phyloP scores from a whole-genome alignment of 83 land plant species.

The Diphasiastrum complanatum region DNA sequence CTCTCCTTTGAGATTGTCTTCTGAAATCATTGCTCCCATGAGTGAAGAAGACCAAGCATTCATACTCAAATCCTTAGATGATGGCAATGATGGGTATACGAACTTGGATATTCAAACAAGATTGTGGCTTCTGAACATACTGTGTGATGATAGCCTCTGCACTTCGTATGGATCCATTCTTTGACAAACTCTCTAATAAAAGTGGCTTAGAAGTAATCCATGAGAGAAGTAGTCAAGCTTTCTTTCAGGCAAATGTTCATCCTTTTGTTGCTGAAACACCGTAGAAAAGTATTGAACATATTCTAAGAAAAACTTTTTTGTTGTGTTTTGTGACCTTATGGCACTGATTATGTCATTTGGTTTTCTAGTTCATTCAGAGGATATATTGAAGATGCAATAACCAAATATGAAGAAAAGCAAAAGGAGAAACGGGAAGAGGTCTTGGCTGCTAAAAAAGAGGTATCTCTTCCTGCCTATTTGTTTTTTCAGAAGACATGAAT shows the following conservation, averaged over 20 bases:
- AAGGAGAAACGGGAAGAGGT: conserved; percentile 21
- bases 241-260: too few relatives aligned
- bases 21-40: not conserved
- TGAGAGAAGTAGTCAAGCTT: too few relatives aligned
- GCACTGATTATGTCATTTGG: not conserved
- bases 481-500: not conserved
- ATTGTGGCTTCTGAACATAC: conserved; percentile 56
- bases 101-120: conserved; percentile 41
- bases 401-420: conserved; percentile 9
- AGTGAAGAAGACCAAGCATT: conserved; percentile 9
- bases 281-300: too few relatives aligned
- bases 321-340: not conserved
- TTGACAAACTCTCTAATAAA: not conserved
- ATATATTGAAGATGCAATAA: conserved; percentile 15
- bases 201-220: not conserved
- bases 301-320: too few relatives aligned
- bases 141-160: conserved; percentile 70
- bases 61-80: conserved; percentile 23
- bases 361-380: conserved; percentile 21
- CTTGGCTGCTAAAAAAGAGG: conserved; percentile 29
- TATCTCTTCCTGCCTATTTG: not conserved
- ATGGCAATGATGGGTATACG: conserved; percentile 46
- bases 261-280: too few relatives aligned
- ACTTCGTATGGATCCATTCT: conserved; percentile 48
- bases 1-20: conserved; percentile 3